A percentile compares a stretch with the other conserved stretches of the same genome.
These are phyloP conservation scores for Citrullus mucosospermus DNA, from an alignment of 306 rosid species.

Conservation along the genomic window DNA sequence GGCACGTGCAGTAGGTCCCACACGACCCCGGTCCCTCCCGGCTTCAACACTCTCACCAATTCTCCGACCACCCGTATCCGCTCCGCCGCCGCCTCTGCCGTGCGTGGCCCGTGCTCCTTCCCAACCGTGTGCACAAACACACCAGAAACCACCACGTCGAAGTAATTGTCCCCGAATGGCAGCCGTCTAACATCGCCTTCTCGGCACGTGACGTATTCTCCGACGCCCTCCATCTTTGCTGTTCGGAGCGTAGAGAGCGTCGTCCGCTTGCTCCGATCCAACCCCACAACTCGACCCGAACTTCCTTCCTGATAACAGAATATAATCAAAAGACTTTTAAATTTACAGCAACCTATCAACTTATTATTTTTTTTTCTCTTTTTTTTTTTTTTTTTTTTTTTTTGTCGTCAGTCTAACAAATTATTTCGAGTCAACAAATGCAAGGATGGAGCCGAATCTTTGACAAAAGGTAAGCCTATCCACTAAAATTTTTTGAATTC, in stretches of 20 bases:
- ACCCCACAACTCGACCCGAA: conserved; percentile 85
- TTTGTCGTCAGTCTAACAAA: neutral
- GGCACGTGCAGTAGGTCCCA: conserved; percentile 96
- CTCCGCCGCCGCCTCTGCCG: conserved; percentile 94
- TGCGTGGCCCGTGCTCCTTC: conserved; percentile 59
- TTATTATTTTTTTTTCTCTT: neutral
- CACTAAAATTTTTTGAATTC: neutral
- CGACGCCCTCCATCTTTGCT: conserved; percentile 80
- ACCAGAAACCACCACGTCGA: conserved; percentile 92
- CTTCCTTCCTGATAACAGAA: conserved; percentile 33
- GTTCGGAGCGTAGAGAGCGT: conserved; percentile 51
- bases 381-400: no score
- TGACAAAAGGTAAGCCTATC: neutral
- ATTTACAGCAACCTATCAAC: neutral
- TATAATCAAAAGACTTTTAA: neutral
- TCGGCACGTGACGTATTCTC: conserved; percentile 87
- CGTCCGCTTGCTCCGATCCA: conserved; percentile 48
- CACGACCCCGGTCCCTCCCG: conserved; percentile 79
- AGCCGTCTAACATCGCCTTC: conserved; percentile 79
- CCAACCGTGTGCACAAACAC: conserved; percentile 90
- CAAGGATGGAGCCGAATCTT: neutral
- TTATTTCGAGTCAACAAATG: neutral
- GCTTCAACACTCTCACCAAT: conserved; percentile 77
- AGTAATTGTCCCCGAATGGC: conserved; percentile 80
- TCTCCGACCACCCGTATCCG: conserved; percentile 90